Conservation (phyloP, 371 early-diverging fungal genomes). For the Batkoa obscura region DNA sequence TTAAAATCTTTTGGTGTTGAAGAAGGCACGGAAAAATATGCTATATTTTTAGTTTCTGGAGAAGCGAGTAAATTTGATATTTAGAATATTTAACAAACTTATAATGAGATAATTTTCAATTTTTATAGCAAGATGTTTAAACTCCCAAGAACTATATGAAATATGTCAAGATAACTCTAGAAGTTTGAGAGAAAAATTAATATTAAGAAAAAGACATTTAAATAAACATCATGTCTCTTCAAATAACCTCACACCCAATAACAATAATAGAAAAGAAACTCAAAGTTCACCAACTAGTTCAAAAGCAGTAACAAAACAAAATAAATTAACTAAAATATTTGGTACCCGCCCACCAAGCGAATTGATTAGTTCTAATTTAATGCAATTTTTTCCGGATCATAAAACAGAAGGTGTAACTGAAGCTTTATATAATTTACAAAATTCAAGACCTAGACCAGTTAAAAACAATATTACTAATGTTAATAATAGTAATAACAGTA, state of each 20-base stretch:
- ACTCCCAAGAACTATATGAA: slow-evolving; percentile 42
- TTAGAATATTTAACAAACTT: neutral
- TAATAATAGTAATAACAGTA: neutral
- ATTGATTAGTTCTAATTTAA: slow-evolving; percentile 63
- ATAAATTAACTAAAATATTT: slow-evolving; percentile 31
- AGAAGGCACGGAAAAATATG: slow-evolving; percentile 32
- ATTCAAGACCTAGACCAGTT: neutral
- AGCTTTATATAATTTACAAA: neutral
- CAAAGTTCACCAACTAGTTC: slow-evolving; percentile 4
- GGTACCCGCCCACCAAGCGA: slow-evolving; percentile 88
- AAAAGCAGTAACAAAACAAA: slow-evolving; percentile 9
- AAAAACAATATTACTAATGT: neutral
- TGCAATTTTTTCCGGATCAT: slow-evolving; percentile 57
- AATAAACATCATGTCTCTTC: no score
- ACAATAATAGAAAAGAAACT: slow-evolving; percentile 20
- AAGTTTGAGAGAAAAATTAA: slow-evolving; percentile 51
- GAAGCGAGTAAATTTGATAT: slow-evolving; percentile 18
- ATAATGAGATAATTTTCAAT: no score
- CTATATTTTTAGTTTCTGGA: slow-evolving; percentile 36
- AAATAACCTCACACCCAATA: slow-evolving; percentile 34
- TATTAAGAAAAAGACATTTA: slow-evolving; percentile 52
- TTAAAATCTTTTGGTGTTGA: slow-evolving; percentile 47
- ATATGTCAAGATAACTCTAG: slow-evolving; percentile 46
- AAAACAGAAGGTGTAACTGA: neutral
- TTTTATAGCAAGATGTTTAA: slow-evolving; percentile 25